Percentiles rank a stretch among this genome's conserved stretches.
Conservation (phyloP, 495 filamentous ascomycete species). For the Neurospora pannonica region DNA sequence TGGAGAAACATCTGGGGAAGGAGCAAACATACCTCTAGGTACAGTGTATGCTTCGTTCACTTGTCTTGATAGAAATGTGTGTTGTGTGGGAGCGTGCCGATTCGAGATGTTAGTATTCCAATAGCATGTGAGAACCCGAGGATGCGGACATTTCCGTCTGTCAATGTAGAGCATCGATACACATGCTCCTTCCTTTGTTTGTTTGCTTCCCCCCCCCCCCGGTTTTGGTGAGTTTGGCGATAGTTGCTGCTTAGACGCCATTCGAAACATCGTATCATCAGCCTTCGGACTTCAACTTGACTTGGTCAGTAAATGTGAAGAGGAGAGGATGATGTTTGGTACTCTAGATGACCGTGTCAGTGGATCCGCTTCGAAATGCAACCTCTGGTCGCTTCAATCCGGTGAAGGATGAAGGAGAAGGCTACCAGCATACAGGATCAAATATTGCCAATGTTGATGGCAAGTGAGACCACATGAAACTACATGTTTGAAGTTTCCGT, state of each 20-base stretch:
- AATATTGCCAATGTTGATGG: too few relatives aligned
- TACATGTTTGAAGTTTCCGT: too few relatives aligned
- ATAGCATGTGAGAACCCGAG: not conserved
- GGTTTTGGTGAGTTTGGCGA: not conserved
- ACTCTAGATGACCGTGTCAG: too few relatives aligned
- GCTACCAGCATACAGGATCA: too few relatives aligned
- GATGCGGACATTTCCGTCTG: not conserved
- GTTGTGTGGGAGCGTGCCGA: not conserved
- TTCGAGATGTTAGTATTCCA: not conserved
- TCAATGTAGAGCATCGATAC: too few relatives aligned
- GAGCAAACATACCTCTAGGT: not conserved
- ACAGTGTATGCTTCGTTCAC: not conserved
- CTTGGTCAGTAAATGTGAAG: too few relatives aligned
- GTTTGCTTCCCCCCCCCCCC: not conserved
- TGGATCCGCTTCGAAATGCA: not conserved
- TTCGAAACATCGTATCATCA: not conserved
- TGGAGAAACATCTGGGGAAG: not conserved
- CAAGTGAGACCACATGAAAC: too few relatives aligned
- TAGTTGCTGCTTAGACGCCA: not conserved
- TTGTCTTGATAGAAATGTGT: not conserved
- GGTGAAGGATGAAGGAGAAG: too few relatives aligned
- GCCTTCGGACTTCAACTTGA: not conserved
- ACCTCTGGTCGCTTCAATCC: not conserved
- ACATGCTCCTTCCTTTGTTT: not conserved
- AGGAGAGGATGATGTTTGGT: too few relatives aligned